Base-by-base conservation (phyloP, 2,329 filamentous ascomycete genomes). In the Ceratocystiopsis sp. region DNA sequence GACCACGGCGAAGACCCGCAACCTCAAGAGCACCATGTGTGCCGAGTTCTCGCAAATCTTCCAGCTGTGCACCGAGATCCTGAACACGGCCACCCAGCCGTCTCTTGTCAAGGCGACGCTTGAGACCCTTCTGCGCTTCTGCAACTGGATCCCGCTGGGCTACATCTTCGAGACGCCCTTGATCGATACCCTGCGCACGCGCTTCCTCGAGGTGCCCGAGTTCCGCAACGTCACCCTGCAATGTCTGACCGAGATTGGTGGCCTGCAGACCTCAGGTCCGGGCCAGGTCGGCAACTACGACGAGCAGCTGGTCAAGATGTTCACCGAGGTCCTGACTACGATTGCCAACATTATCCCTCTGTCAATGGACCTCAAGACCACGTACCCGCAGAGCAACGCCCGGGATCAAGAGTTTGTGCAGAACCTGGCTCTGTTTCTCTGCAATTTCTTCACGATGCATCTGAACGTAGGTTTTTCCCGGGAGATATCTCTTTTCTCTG, bases 121-220 rank as follows among this genome's bases (percentile, higher is more conserved):
- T 43, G 87, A 96, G 65, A 98, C 91, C 1, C 69, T 98, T 34
- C 73, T 98, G 43, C 84, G 87, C 46, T 98, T 98, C 63, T 82
- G 94, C 60, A 96, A 96, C 69, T 98, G 91, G 91, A 98, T 98
- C 45, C 91, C 91, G 0, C 68, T 98, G 35, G 91, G 93, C 45
- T 98, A 95, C 64, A 96, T 98, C 53, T 98, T 98, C 62, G 91
- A 98, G 69, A 98, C 89, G 0, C 79, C 84, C 34, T 78, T 98
- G 50, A 96, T 98, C 61, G 86, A 94, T 56, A 96, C 89, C 0
- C 68, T 98, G 48, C 79, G 91, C 51, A 93, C 81, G 45, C 78
- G 91, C 42, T 98, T 98, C 63, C 71, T 98, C 46, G 84, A 93
- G 54, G 79, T 84, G 25, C 86, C 87, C 35, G 89, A 95, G 55